Conservation (phyloP, 164 flowering plant species). For the Cinnamomum micranthum region DNA sequence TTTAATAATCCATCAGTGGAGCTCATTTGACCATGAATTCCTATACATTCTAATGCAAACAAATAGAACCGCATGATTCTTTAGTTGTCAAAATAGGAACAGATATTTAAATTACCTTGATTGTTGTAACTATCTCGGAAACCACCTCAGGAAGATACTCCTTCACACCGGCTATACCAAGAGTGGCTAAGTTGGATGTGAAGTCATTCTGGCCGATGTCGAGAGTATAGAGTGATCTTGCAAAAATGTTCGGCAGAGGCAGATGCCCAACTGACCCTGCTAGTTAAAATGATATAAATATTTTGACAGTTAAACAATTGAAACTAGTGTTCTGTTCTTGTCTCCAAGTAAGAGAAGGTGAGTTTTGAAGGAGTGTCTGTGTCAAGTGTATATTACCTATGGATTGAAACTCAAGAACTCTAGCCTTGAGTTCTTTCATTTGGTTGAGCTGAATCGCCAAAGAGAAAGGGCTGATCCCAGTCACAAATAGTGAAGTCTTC, state of each 20-base stretch:
- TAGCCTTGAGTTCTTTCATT: conserved; percentile 68
- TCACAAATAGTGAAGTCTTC: conserved; percentile 69
- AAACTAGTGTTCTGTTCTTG: neutral
- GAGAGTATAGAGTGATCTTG: conserved; percentile 68
- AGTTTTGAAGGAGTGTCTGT: neutral
- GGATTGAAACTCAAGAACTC: conserved; percentile 37
- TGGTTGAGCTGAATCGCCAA: conserved; percentile 88
- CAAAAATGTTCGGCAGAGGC: conserved; percentile 53
- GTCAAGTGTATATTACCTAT: neutral
- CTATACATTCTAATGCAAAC: too few species aligned
- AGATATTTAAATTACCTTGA: conserved; percentile 46
- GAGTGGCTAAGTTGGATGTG: conserved; percentile 49
- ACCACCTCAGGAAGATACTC: conserved; percentile 61
- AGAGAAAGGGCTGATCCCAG: conserved; percentile 87
- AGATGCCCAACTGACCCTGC: conserved; percentile 19
- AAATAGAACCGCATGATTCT: neutral
- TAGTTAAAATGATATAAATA: neutral
- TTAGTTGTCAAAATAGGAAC: neutral
- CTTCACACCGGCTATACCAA: conserved; percentile 53
- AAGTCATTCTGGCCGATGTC: conserved; percentile 93
- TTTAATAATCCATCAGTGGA: too few species aligned
- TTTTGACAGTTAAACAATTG: neutral
- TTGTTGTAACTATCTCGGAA: conserved; percentile 46
- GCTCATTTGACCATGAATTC: too few species aligned
- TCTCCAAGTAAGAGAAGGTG: neutral